phyloP scores from a whole-genome alignment of 371 early-diverging fungal genomes.

The Apophysomyces elegans region DNA sequence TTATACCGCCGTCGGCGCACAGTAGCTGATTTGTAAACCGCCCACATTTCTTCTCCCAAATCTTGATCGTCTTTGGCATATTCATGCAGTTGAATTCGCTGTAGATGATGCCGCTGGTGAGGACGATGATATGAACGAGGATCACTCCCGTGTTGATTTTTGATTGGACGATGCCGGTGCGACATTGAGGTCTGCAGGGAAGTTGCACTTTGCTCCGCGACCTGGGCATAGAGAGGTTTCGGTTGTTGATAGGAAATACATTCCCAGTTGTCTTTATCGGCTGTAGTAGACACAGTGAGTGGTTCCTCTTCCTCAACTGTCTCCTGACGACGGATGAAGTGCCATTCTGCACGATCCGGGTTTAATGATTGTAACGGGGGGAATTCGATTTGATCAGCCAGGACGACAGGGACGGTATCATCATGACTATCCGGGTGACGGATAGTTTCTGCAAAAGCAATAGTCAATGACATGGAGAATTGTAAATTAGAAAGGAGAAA shows the following conservation, averaged over 20 bases:
- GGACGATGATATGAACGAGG: too few species aligned
- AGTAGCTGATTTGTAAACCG: not conserved
- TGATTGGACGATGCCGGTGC: not conserved
- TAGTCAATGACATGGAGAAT: not conserved
- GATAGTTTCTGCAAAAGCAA: constrained; percentile 4
- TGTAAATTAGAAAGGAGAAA: not conserved
- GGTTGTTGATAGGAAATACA: not conserved
- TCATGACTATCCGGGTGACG: not conserved
- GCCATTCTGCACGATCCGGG: not conserved
- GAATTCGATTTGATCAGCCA: not conserved
- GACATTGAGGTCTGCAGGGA: not conserved
- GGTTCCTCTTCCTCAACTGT: not conserved
- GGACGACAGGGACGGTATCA: not conserved
- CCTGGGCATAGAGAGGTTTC: not conserved
- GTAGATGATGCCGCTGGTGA: not conserved
- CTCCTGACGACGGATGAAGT: not conserved
- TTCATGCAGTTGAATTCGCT: constrained; percentile 3
- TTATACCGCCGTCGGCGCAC: not conserved
- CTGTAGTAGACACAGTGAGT: not conserved
- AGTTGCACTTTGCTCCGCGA: not conserved
- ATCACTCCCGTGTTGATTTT: not conserved
- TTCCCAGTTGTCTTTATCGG: not conserved
- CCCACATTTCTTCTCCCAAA: constrained; percentile 4
- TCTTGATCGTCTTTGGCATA: not conserved
- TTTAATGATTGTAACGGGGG: not conserved